Percentiles rank a stretch among this genome's conserved stretches.
Evolutionary conservation across 495 filamentous ascomycete species (phyloP).

Genomic region (Penicillium diatomitis): DNA sequence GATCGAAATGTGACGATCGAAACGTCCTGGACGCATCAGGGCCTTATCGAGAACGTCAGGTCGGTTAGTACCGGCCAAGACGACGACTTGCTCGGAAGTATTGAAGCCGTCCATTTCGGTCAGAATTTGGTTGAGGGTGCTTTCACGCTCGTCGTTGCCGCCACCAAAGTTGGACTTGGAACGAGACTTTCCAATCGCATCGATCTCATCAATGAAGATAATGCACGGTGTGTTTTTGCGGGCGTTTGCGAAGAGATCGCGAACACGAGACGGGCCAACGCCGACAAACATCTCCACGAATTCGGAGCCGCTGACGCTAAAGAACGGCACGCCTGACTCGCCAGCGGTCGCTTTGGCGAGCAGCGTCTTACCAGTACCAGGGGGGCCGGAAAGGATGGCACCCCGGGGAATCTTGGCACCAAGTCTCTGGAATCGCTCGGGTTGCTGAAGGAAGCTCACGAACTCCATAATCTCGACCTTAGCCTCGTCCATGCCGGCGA

Average conservation of each 20-base stretch:
- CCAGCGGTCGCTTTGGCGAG: slow-evolving; percentile 96
- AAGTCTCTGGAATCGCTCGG: slow-evolving; percentile 80
- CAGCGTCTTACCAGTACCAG: slow-evolving; percentile 95
- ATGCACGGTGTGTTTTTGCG: slow-evolving; percentile 96
- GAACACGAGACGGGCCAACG: slow-evolving; percentile 89
- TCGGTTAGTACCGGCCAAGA: slow-evolving; percentile 95
- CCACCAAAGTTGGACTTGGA: slow-evolving; percentile 67
- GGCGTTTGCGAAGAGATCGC: slow-evolving; percentile 90
- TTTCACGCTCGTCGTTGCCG: slow-evolving; percentile 94
- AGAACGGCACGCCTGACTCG: slow-evolving; percentile 96
- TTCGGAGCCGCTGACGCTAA: slow-evolving; percentile 94
- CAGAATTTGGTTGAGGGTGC: slow-evolving; percentile 93
- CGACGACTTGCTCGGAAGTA: slow-evolving; percentile 91
- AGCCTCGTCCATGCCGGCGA: slow-evolving; percentile 97
- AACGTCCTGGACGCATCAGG: slow-evolving; percentile 90
- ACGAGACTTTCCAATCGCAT: slow-evolving; percentile 90
- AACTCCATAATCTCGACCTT: slow-evolving; percentile 99
- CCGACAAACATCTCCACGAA: slow-evolving; percentile 99
- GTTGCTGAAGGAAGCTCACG: slow-evolving; percentile 87
- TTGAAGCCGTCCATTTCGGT: slow-evolving; percentile 99
- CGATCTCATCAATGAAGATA: slow-evolving; percentile 99
- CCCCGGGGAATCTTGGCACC: slow-evolving; percentile 97
- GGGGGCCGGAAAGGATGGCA: slow-evolving; percentile 90
- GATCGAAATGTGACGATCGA: slow-evolving; percentile 90
- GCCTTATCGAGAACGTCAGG: slow-evolving; percentile 92